Evolutionary conservation across 2,329 filamentous ascomycete genomes (phyloP).

Genomic region (Hymenoscyphus fraxineus): DNA sequence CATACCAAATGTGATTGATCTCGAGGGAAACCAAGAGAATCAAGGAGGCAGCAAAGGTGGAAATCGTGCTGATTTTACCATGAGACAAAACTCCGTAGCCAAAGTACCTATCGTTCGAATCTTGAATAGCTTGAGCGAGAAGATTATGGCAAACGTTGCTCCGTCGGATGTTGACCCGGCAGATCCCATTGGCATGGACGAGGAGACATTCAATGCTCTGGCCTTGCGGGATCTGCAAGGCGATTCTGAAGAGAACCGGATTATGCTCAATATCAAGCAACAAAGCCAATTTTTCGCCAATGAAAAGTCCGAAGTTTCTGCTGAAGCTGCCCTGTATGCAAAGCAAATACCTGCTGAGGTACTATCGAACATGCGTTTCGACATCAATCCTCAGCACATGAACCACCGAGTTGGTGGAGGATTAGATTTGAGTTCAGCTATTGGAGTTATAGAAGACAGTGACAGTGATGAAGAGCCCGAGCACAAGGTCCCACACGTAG

Average conservation of each 20-base stretch:
- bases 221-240: conserved; percentile 76
- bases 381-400: conserved; percentile 49
- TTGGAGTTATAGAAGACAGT: conserved; percentile 68
- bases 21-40: conserved; percentile 93
- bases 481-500: conserved; percentile 55
- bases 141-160: conserved; percentile 84
- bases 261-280: conserved; percentile 83
- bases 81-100: conserved; percentile 69
- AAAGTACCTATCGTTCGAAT: conserved; percentile 87
- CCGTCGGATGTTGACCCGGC: conserved; percentile 70
- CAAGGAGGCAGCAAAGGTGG: conserved; percentile 77
- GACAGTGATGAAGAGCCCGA: conserved; percentile 62
- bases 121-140: conserved; percentile 86
- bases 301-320: conserved; percentile 40
- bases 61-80: conserved; percentile 84
- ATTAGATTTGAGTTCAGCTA: conserved; percentile 57
- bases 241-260: conserved; percentile 68
- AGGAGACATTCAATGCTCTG: conserved; percentile 70
- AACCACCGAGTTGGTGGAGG: conserved; percentile 47
- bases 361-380: conserved; percentile 58
- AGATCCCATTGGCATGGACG: conserved; percentile 63
- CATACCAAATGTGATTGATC: conserved; percentile 84
- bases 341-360: conserved; percentile 68
- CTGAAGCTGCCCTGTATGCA: conserved; percentile 50
- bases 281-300: conserved; percentile 78